Evolutionary conservation across 2,329 filamentous ascomycete genomes (phyloP).

Genomic region (Clarireedia hainanense): DNA sequence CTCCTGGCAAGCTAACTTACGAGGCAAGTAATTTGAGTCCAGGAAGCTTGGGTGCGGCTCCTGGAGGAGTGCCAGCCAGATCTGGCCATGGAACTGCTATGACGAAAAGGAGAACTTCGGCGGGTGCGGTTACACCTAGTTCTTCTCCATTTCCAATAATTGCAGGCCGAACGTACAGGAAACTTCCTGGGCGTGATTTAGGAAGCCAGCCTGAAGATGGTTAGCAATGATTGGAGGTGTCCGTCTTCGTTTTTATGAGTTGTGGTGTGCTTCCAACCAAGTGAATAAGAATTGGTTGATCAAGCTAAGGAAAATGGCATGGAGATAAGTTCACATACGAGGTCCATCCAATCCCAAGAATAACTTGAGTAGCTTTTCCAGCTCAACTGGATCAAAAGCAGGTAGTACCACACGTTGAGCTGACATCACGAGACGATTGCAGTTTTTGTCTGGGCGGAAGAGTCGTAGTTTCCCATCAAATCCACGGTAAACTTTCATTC

Average conservation of each 20-base stretch:
- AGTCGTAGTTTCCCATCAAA: conserved; percentile 24
- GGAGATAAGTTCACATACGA: conserved; percentile 15
- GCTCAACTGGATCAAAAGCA: conserved; percentile 59
- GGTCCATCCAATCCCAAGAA: conserved; percentile 66
- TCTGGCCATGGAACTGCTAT: conserved; percentile 54
- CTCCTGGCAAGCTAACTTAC: not conserved
- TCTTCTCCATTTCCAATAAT: conserved; percentile 76
- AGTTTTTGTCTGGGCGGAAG: conserved; percentile 37
- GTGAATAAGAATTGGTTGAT: not conserved
- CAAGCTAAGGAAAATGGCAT: too few species aligned
- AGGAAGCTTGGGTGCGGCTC: conserved; percentile 28
- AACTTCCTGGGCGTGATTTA: conserved; percentile 56
- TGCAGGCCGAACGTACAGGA: conserved; percentile 79
- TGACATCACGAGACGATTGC: conserved; percentile 42
- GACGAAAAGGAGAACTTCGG: conserved; percentile 79
- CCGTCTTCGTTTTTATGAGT: not conserved
- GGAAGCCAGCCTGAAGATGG: conserved; percentile 63
- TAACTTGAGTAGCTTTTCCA: conserved; percentile 64
- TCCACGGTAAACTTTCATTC: conserved; percentile 70
- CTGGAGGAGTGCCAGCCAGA: conserved; percentile 30
- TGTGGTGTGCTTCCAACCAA: not conserved
- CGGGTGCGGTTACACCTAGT: conserved; percentile 71
- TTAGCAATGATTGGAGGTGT: not conserved
- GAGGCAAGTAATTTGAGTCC: conserved; percentile 72
- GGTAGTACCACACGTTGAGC: conserved; percentile 64